phyloP scores from a whole-genome alignment of 768 basidiomycete genomes.

The Lentinula aciculospora region DNA sequence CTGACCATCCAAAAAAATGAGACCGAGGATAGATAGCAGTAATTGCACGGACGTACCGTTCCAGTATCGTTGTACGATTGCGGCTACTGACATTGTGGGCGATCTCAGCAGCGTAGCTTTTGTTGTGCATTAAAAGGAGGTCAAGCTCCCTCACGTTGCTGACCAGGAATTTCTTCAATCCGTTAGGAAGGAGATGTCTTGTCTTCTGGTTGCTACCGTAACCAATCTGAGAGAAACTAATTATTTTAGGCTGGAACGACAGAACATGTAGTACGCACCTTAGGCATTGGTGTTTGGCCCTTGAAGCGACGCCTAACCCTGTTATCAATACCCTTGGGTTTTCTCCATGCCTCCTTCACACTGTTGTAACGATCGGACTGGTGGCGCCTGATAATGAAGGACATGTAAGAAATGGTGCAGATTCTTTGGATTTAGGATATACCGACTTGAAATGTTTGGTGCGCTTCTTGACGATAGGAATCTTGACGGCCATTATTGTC shows the following conservation, averaged over 20 bases:
- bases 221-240: conserved; percentile 38
- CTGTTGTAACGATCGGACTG: conserved; percentile 97
- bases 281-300: conserved; percentile 95
- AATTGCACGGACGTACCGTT: conserved; percentile 48
- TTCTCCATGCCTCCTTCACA: conserved; percentile 99
- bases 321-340: conserved; percentile 99
- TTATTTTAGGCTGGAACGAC: background rate
- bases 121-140: conserved; percentile 97
- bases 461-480: conserved; percentile 81
- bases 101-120: conserved; percentile 91
- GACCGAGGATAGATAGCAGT: background rate
- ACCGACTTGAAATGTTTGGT: conserved; percentile 94
- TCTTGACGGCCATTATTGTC: conserved; percentile 48
- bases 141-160: conserved; percentile 92
- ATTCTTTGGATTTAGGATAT: conserved; percentile 2
- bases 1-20: conserved; percentile 29
- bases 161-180: conserved; percentile 93
- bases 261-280: conserved; percentile 36
- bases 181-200: conserved; percentile 92
- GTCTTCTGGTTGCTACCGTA: conserved; percentile 84
- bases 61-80: conserved; percentile 87
- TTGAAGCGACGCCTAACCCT: conserved; percentile 93
- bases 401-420: conserved; percentile 5
- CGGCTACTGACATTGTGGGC: conserved; percentile 95
- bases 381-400: conserved; percentile 65